These are phyloP conservation scores for Athelia sp. DNA, from an alignment of 1,284 basidiomycete genomes.

Conservation along the genomic window DNA sequence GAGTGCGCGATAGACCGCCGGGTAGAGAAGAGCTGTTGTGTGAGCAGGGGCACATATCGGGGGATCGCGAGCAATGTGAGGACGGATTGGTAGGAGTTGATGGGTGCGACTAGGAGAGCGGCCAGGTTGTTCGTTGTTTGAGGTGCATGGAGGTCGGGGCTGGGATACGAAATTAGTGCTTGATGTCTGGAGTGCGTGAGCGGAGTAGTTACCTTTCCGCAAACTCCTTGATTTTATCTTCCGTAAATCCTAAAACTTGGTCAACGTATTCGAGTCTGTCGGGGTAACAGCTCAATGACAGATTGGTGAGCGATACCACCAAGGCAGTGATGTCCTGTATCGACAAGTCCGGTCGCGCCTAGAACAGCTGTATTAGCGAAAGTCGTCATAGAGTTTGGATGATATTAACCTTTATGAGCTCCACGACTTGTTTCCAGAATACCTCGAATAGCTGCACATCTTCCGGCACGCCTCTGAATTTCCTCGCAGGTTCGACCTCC, in stretches of 20 bases:
- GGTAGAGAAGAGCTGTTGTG: slow-evolving; percentile 82
- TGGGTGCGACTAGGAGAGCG: slow-evolving; percentile 84
- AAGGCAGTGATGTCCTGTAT: slow-evolving; percentile 95
- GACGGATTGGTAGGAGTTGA: slow-evolving; percentile 91
- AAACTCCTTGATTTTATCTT: slow-evolving; percentile 81
- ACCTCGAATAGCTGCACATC: slow-evolving; percentile 93
- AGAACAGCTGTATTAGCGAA: slow-evolving; percentile 6
- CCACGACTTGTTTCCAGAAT: slow-evolving; percentile 97
- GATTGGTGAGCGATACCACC: slow-evolving; percentile 87
- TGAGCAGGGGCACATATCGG: slow-evolving; percentile 77
- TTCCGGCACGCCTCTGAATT: slow-evolving; percentile 91
- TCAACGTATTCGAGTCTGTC: slow-evolving; percentile 94
- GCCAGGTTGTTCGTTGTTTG: slow-evolving; percentile 88
- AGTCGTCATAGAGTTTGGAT: slow-evolving; percentile 2
- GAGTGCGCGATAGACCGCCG: slow-evolving; percentile 88
- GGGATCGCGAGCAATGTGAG: slow-evolving; percentile 91
- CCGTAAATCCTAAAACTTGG: slow-evolving; percentile 85
- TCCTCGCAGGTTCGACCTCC: slow-evolving; percentile 49
- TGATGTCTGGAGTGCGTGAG: neutral
- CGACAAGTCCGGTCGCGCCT: slow-evolving; percentile 92
- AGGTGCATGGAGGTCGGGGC: slow-evolving; percentile 82
- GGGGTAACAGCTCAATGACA: slow-evolving; percentile 92
- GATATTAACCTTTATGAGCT: slow-evolving; percentile 79
- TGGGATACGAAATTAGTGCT: slow-evolving; percentile 23
- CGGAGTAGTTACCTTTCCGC: slow-evolving; percentile 53